Evolutionary conservation across 805 yeast species (phyloP).

Genomic region (Candida quercuum): DNA sequence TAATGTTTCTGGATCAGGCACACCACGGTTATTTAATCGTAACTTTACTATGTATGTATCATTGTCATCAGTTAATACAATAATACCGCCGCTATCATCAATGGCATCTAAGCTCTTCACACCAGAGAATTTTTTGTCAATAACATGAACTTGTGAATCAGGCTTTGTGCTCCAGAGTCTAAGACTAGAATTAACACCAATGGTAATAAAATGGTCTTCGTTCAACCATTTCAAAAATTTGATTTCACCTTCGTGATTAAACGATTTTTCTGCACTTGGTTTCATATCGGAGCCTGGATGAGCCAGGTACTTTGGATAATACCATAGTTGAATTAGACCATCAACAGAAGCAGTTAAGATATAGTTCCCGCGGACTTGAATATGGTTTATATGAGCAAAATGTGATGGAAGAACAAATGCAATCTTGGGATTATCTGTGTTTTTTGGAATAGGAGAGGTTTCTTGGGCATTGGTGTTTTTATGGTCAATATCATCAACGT

Average conservation of each 20-base stretch:
- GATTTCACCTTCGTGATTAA: not conserved
- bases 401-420: not conserved
- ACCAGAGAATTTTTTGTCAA: not conserved
- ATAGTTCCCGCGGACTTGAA: not conserved
- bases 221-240: not conserved
- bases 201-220: not conserved
- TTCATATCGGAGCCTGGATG: no score
- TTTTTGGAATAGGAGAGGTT: not conserved
- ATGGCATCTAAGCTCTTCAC: constrained; percentile 3
- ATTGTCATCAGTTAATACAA: not conserved
- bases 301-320: not conserved
- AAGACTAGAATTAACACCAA: not conserved
- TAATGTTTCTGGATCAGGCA: no score
- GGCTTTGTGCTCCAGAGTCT: not conserved
- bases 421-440: not conserved
- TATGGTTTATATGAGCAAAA: not conserved
- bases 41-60: not conserved
- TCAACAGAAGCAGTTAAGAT: not conserved
- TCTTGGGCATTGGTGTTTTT: not conserved
- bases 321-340: not conserved
- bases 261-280: not conserved
- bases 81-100: constrained; percentile 24
- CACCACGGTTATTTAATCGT: no score
- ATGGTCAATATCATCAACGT: not conserved
- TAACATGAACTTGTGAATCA: not conserved